These are phyloP conservation scores for Catharanthus roseus DNA, from an alignment of 257 asterid species.

Conservation along the genomic window DNA sequence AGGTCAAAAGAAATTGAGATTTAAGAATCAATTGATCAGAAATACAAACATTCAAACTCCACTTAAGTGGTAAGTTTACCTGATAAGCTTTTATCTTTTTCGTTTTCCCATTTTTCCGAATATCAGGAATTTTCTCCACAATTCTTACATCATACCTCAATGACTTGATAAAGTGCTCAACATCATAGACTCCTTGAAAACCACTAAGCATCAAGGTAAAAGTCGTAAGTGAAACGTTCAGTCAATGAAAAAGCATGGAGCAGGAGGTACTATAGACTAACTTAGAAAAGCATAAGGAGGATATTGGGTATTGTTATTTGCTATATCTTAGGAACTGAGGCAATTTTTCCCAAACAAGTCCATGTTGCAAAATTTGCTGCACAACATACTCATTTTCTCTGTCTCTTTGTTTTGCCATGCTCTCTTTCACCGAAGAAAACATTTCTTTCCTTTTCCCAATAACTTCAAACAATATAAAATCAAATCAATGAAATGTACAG, in stretches of 20 bases:
- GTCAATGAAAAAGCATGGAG: neutral
- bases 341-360: neutral
- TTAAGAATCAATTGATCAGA: constrained; percentile 15
- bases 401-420: neutral
- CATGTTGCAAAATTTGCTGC: neutral
- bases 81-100: constrained; percentile 81
- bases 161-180: constrained; percentile 85
- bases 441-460: too few relatives aligned
- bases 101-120: constrained; percentile 70
- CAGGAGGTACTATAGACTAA: neutral
- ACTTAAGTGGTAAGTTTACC: constrained; percentile 38
- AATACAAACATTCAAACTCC: constrained; percentile 14
- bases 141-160: constrained; percentile 76
- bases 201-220: constrained; percentile 48
- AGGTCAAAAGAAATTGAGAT: constrained; percentile 16
- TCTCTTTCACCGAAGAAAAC: too few relatives aligned
- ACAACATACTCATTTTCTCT: neutral
- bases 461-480: too few relatives aligned
- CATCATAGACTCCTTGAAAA: constrained; percentile 87
- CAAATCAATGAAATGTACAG: too few relatives aligned
- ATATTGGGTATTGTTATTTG: neutral
- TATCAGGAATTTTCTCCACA: constrained; percentile 87
- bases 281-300: neutral
- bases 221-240: neutral
- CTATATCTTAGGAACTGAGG: neutral